Evolutionary conservation across 2,329 filamentous ascomycete species (phyloP), one percentile per base, ranked within the genome.

Genomic region (Epichloe festucae): DNA sequence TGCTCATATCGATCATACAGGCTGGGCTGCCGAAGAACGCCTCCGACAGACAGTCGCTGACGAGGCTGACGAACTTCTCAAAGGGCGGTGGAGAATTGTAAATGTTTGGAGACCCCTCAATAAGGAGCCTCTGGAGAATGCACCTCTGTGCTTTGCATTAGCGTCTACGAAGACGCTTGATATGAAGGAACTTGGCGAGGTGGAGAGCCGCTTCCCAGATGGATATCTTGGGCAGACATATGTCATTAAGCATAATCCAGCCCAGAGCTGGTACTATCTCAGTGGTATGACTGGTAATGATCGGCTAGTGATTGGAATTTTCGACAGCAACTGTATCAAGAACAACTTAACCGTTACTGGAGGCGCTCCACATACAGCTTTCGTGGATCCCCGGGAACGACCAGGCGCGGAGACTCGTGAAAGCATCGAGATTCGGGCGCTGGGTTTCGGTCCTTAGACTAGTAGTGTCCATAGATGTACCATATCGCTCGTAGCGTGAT

Each of bases 341-440:
- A 66, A 71, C 4, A 73, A 70, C 0, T 69, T 70, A 0, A 63
- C 60, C 39, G 81, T 78, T 52, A 78, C 76, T 15, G 79, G 79
- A 0, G 66, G 78, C 48, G 70, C 79, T 46, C 82, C 88, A 14
- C 88, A 94, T 68, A 83, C 83, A 10, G 89, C 89, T 0, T 96
- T 95, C 67, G 72, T 76, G 40, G 85, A 95, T 64, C 84, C 86
- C 2, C 72, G 83, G 54, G 88, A 85, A 1, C 78, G 81, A 3
- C 69, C 74, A 17, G 85, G 83, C 45, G 87, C 85, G 4, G 80
- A 82, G 56, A 78, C 78, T 0, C 76, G 89, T 57, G 87, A 95
- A 73, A 95, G 89, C 64, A 95, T 96, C 63, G 90, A 96, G 67
- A 86, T 95, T 15, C 77, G 90, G 59, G 82, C 87, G 38, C 72